Evolutionary conservation across 2,329 filamentous ascomycete genomes (phyloP), one percentile per base, ranked within the genome.

Genomic region (Arthrobotrys sinensis): DNA sequence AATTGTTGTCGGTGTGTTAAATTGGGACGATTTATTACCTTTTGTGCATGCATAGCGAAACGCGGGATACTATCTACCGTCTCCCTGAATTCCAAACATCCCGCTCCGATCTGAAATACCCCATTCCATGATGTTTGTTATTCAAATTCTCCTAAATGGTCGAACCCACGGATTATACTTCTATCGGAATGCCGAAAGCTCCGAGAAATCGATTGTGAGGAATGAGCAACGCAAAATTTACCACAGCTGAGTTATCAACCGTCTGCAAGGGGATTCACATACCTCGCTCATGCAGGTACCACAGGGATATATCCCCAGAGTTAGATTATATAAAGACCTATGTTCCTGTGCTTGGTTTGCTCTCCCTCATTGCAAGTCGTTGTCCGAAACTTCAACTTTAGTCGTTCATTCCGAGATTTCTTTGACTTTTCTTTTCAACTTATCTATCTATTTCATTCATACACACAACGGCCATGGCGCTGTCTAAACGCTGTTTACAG

Each of bases 201-300:
- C 16, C n/a, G 36, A 60, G 53, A 60, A 40, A 60, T 60, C 53
- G 53, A 21, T 60, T 2, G 53, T 14, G 1, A 60, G 53, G 53
- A 60, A 60, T 60, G 53, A 34, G 36, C 53, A 60, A 60, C 52
- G 28, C 53, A 43, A 36, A 60, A 60, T 60, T 60, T 43, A 6
- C 53, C 1, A 43, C 36, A 34, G 53, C n/a, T 10, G 34, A 40
- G 53, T 10, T 60, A 60, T 40, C 53, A 16, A 21, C 3, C 16
- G 24, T 40, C 40, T 60, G 53, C 16, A 14, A 11, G 2, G 11
- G 6, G 10, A 12, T 55, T 19, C 32, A 12, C 53, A 43, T 60
- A 43, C 36, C 53, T 60, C 45, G 45, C 16, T 48, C 34, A 43
- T 24, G 55, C 55, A 60, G 55, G 55, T 60, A 60, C 45, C 16